A percentile compares a stretch with the other conserved stretches of the same genome.
Evolutionary conservation across 805 yeast species (phyloP).

Genomic region (Barnettozyma pratensis): DNA sequence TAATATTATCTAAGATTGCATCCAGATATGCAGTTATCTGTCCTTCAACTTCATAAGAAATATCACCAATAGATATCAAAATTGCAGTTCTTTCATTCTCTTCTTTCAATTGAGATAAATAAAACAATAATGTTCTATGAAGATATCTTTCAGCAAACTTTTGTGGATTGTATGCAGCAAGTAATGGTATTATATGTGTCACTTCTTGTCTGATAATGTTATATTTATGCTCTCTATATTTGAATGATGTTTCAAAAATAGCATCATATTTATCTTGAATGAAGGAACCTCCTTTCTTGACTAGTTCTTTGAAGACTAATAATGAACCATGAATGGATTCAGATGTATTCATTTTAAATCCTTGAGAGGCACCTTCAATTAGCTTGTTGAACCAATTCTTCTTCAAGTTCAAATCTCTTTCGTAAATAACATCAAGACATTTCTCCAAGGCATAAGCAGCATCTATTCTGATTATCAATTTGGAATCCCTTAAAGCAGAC

Average conservation of each 20-base stretch:
- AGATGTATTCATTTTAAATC: conserved; percentile 45
- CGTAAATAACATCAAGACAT: conserved; percentile 73
- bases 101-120: conserved; percentile 71
- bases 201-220: conserved; percentile 76
- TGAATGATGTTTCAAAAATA: conserved; percentile 68
- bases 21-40: conserved; percentile 85
- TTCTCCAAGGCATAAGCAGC: conserved; percentile 77
- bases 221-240: conserved; percentile 73
- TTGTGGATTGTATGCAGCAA: conserved; percentile 73
- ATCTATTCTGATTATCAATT: conserved; percentile 69
- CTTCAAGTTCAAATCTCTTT: conserved; percentile 67
- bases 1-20: conserved; percentile 75
- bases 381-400: conserved; percentile 72
- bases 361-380: conserved; percentile 60
- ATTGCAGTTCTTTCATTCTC: conserved; percentile 74
- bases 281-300: conserved; percentile 66
- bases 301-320: conserved; percentile 73
- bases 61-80: conserved; percentile 76
- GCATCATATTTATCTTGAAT: conserved; percentile 68
- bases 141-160: conserved; percentile 75
- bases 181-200: conserved; percentile 73
- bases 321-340: conserved; percentile 87
- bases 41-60: conserved; percentile 69
- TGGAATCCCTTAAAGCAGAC: conserved; percentile 81
- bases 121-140: conserved; percentile 72